Percentiles rank a stretch among this genome's conserved stretches.
Conservation (phyloP, 1,284 basidiomycete species). For the Cystobasidiaceae sp. region DNA sequence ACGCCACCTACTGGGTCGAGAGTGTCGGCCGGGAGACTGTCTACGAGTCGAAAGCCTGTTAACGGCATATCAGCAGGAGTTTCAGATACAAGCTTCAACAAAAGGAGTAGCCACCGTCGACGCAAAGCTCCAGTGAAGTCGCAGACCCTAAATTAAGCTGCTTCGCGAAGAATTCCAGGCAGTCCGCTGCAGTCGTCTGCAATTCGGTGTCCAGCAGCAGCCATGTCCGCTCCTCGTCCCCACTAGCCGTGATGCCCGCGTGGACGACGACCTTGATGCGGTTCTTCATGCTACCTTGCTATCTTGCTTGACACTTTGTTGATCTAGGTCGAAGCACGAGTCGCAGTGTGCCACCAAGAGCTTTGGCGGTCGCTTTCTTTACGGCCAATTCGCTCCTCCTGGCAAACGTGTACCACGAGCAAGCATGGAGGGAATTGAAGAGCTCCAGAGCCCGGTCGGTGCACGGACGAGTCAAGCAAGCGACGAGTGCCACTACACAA, state of each 20-base stretch:
- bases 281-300: conserved; percentile 1
- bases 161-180: conserved; percentile 1
- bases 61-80: not conserved
- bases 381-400: no score
- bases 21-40: conserved; percentile 6
- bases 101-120: conserved; percentile 9
- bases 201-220: not conserved
- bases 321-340: no score
- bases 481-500: conserved; percentile 19
- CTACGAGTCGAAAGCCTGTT: conserved; percentile 15
- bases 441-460: not conserved
- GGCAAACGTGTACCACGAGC: no score
- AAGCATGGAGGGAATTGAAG: conserved; percentile 24
- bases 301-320: not conserved
- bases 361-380: no score
- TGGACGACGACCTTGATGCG: conserved; percentile 10
- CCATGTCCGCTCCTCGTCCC: not conserved
- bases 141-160: conserved; percentile 1
- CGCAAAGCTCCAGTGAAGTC: not conserved
- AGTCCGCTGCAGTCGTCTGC: conserved; percentile 4
- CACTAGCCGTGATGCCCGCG: not conserved
- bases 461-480: conserved; percentile 5
- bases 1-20: conserved; percentile 18
- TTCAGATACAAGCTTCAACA: not conserved
- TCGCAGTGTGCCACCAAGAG: no score